Percentiles rank a stretch among this genome's conserved stretches.
These are phyloP conservation scores for Platanthera guangdongensis DNA, from an alignment of 106 monocot genomes.

Conservation along the genomic window DNA sequence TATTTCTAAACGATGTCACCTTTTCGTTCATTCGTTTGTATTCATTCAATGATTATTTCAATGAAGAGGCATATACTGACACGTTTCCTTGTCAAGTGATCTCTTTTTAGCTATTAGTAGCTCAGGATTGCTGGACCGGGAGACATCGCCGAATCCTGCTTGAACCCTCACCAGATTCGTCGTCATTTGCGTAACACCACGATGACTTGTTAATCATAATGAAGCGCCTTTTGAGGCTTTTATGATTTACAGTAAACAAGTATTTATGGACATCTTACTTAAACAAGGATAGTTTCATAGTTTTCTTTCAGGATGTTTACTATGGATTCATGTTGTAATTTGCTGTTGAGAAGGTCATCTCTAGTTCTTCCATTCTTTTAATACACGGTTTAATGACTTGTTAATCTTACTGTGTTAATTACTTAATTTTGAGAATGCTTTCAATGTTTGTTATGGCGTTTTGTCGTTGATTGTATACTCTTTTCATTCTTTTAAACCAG, in stretches of 20 bases:
- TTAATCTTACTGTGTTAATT: not conserved
- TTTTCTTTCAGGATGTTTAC: not conserved
- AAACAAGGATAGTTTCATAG: not conserved
- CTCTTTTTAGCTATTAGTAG: no score
- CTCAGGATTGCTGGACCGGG: no score
- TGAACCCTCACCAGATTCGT: no score
- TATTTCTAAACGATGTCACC: no score
- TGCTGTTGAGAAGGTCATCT: not conserved
- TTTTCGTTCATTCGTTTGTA: no score
- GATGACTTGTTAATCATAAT: no score
- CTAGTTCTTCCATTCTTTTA: not conserved
- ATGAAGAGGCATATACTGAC: no score
- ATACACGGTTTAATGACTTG: not conserved
- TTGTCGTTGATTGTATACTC: not conserved
- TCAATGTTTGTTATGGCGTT: not conserved
- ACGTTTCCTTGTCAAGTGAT: no score
- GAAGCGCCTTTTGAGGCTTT: no score
- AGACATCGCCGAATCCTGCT: no score
- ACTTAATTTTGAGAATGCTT: not conserved
- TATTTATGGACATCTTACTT: not conserved
- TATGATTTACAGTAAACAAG: not conserved
- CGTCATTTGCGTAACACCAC: no score
- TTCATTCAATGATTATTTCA: no score
- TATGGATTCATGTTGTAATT: not conserved
- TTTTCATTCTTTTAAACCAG: conserved; percentile 18